Conservation (phyloP, 2,329 filamentous ascomycete genomes). For the Ophiostoma perfectum region DNA sequence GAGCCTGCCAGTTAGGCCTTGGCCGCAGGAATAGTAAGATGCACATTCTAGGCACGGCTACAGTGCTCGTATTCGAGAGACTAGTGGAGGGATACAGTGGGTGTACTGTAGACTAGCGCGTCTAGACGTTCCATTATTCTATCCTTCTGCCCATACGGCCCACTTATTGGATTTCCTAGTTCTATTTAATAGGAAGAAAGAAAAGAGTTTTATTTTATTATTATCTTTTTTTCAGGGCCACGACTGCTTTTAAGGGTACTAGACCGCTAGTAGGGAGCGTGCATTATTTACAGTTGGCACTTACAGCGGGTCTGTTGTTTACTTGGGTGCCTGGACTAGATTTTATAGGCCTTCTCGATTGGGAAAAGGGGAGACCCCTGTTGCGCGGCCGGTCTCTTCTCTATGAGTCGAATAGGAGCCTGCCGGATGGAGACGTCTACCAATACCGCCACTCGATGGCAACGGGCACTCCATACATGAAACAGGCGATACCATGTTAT, state of each 20-base stretch:
- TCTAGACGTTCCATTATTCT: constrained; percentile 5
- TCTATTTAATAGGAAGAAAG: background rate
- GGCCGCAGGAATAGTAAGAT: background rate
- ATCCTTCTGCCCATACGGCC: background rate
- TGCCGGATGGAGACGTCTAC: background rate
- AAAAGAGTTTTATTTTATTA: background rate
- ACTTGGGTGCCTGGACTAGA: background rate
- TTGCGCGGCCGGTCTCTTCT: background rate
- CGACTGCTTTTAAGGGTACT: background rate
- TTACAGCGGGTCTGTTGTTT: constrained; percentile 1
- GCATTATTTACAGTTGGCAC: constrained; percentile 3
- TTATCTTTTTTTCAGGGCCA: background rate
- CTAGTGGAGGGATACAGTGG: background rate
- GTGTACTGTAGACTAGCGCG: constrained; percentile 3
- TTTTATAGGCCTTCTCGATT: background rate
- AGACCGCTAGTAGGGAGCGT: background rate
- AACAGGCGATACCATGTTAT: constrained; percentile 6
- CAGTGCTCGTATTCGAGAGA: background rate
- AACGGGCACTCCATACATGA: constrained; percentile 8
- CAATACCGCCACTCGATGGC: background rate
- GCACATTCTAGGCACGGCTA: background rate
- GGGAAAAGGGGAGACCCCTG: constrained; percentile 1
- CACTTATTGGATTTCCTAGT: background rate
- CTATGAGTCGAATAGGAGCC: background rate
- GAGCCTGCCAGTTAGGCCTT: background rate